Base-by-base conservation (phyloP, 805 yeast genomes). In the Starmerella stigmatis region DNA sequence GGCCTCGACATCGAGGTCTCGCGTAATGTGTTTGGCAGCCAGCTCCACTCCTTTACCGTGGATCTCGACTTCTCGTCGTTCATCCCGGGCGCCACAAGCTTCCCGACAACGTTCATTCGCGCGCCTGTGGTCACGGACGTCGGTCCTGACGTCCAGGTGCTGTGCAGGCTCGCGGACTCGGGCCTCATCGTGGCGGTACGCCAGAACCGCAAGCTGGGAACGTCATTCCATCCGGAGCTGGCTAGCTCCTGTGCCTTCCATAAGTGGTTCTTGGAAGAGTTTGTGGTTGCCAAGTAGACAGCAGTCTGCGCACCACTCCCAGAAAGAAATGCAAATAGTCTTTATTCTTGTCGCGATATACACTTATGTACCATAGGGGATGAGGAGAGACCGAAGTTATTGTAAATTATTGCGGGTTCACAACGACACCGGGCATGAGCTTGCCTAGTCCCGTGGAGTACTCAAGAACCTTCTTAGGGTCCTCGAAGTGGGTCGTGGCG, bases 141-240 rank as follows among this genome's bases (percentile, higher is more conserved):
- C n/a, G 56, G 53, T 1, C 34, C 26, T 16, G 32, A 36, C 22
- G 63, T 61, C 15, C 51, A 57, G 45, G 47, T 61, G 20, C 54
- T 63, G 37, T 55, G 55, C 30, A 45, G 46, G 5, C 42, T 59
- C 8, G 45, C 49, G n/a, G 55, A 50, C 28, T 50, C 48, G 10
- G 58, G 49, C 21, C 60, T 74, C 30, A 70, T 82, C 27, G 89
- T 83, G 3, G 92, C 88, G 0, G 86, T 81, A 6, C 68, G 75
- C 55, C 86, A 82, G 58, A 83, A 80, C 0, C 69, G 69, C 30
- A 65, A 75, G 27, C 60, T 82, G 41, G 89, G 86, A 2, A 82
- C 88, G 0, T 77, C 86, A 2, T 83, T 83, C 61, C 94, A 83
- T 59, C 94, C 94, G 0, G 94, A 83, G 60, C 67, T 83, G 29